Conservation (phyloP, 495 filamentous ascomycete species). For the Aspergillus egyptiacus region DNA sequence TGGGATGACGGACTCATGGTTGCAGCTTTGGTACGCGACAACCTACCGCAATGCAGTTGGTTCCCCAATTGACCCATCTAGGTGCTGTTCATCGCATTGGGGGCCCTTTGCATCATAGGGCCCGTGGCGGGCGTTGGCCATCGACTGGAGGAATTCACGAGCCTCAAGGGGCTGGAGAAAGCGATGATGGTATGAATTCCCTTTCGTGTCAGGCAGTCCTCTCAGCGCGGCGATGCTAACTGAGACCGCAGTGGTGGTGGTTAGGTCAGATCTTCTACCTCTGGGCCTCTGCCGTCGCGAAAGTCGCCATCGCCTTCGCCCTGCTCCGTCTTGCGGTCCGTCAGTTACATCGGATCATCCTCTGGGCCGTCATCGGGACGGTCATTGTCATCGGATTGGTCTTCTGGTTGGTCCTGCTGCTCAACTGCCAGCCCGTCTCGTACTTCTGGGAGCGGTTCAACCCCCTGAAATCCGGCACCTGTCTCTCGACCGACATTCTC, state of each 20-base stretch:
- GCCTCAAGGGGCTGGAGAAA: constrained; percentile 4
- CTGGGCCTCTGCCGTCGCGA: constrained; percentile 25
- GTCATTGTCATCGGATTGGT: constrained; percentile 13
- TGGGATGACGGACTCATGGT: constrained; percentile 41
- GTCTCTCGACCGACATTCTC: constrained; percentile 9
- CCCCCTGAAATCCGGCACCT: constrained; percentile 11
- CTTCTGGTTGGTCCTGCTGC: constrained; percentile 24
- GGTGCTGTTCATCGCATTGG: constrained; percentile 12
- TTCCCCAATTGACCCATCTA: no score
- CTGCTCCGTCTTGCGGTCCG: constrained; percentile 31
- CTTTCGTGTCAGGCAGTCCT: neutral
- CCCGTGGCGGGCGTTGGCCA: constrained; percentile 16
- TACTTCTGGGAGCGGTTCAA: constrained; percentile 27
- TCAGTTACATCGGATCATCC: constrained; percentile 17
- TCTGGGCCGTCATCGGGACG: constrained; percentile 21
- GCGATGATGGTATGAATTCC: constrained; percentile 14
- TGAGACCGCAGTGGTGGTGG: constrained; percentile 19
- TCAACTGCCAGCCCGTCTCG: constrained; percentile 26
- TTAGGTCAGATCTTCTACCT: constrained; percentile 30
- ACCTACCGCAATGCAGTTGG: no score
- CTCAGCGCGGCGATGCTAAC: constrained; percentile 5
- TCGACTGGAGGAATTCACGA: constrained; percentile 12
- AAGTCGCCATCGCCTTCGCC: constrained; percentile 31
- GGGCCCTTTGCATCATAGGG: constrained; percentile 15
- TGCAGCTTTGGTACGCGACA: constrained; percentile 26